A percentile compares a stretch with the other conserved stretches of the same genome.
phyloP scores from a whole-genome alignment of 2,329 filamentous ascomycete species.

The Colletotrichum neosansevieriae region DNA sequence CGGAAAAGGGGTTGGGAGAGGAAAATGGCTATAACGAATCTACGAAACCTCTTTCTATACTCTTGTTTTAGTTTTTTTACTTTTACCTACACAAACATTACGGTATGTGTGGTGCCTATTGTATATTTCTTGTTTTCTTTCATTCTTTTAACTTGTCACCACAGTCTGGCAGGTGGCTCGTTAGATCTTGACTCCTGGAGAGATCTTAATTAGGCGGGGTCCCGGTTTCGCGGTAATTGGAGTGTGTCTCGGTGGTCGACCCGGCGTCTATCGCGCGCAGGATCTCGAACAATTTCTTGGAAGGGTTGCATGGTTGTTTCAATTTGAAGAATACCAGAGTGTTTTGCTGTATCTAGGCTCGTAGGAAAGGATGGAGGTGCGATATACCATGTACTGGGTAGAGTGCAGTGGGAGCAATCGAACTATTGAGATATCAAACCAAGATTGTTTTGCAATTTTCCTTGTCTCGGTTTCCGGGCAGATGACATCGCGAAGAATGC shows the following conservation, averaged over 20 bases:
- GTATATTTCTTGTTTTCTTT: constrained; percentile 33
- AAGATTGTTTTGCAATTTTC: too few relatives aligned
- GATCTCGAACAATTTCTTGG: constrained; percentile 5
- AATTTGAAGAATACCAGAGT: constrained; percentile 34
- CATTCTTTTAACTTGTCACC: neutral
- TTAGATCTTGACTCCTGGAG: constrained; percentile 35
- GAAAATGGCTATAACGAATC: constrained; percentile 37
- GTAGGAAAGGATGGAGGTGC: neutral
- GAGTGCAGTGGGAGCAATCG: constrained; percentile 31
- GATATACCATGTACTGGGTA: constrained; percentile 37
- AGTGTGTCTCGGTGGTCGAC: constrained; percentile 24
- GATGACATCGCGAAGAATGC: too few relatives aligned
- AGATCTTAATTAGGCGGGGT: constrained; percentile 34
- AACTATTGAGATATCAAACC: neutral
- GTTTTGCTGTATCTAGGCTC: constrained; percentile 15
- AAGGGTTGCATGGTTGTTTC: neutral
- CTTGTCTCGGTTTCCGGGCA: too few relatives aligned
- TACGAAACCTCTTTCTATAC: constrained; percentile 34
- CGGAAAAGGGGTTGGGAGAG: constrained; percentile 20
- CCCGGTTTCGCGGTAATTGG: constrained; percentile 10
- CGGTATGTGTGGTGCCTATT: constrained; percentile 15
- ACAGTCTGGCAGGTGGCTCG: neutral
- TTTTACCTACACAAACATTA: neutral
- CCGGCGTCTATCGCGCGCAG: constrained; percentile 37
- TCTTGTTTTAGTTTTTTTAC: constrained; percentile 17